Evolutionary conservation across 1,139 yeast genomes (phyloP).

Genomic region (Spathaspora sp.): DNA sequence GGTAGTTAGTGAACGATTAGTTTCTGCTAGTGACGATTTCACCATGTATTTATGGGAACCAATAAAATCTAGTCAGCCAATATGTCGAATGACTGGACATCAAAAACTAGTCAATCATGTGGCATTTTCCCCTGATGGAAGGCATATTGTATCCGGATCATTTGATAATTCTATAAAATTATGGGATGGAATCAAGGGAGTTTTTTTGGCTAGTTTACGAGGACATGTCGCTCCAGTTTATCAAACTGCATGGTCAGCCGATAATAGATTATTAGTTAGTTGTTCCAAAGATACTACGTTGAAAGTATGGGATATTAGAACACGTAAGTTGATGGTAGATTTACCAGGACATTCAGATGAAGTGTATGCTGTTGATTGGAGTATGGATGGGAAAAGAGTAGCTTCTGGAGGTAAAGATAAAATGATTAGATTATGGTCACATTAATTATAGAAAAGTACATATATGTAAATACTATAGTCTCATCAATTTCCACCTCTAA

Average conservation of each 20-base stretch:
- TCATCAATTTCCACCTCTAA: too few relatives aligned
- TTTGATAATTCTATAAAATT: conserved; percentile 92
- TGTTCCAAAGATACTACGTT: conserved; percentile 96
- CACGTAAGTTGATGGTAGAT: conserved; percentile 81
- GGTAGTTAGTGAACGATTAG: conserved; percentile 70
- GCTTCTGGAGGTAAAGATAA: conserved; percentile 98
- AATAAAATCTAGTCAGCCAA: conserved; percentile 71
- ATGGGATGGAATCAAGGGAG: conserved; percentile 96
- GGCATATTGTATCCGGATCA: conserved; percentile 86
- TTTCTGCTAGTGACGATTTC: conserved; percentile 95
- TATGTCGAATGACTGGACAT: conserved; percentile 95
- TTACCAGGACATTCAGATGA: conserved; percentile 96
- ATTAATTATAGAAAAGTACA: conserved; percentile 30
- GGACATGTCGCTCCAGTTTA: conserved; percentile 99
- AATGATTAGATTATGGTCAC: conserved; percentile 90
- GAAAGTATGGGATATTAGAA: conserved; percentile 94
- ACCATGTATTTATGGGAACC: conserved; percentile 99
- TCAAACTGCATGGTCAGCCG: conserved; percentile 99
- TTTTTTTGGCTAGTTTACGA: conserved; percentile 82
- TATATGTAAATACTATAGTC: background rate
- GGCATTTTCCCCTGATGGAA: conserved; percentile 93
- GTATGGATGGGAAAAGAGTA: conserved; percentile 88
- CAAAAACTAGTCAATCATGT: conserved; percentile 96
- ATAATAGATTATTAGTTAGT: conserved; percentile 84
- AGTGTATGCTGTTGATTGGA: conserved; percentile 97